Evolutionary conservation across 805 yeast genomes (phyloP), one percentile per base, ranked within the genome.

Genomic region (Nakazawaea populi): DNA sequence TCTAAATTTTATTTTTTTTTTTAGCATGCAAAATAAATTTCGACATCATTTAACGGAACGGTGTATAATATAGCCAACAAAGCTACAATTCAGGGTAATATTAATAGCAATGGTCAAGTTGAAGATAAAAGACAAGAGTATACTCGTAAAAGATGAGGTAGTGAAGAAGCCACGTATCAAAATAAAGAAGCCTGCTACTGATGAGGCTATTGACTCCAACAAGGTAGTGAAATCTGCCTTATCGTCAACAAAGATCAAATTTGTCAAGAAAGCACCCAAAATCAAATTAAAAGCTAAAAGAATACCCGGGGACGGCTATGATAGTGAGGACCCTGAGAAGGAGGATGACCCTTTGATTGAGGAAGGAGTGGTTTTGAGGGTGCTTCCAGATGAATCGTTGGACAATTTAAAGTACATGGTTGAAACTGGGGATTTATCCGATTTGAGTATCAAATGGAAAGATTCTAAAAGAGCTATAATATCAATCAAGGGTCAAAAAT

Each of bases 331-430:
- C 18, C 96, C 97, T 0, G 98, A 92, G 57, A 72, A 89, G 29
- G 99, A 94, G 63, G 97, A 90, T 54, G 97, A 94, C 61, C 98
- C 99, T 1, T 69, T 89, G 54, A 72, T 89, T 7, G 98, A 94
- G 61, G 96, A 89, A 56, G 96, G 94, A 0, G 74, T 94, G 1
- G 74, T 90, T 1, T 65, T 94, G 42, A 74, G 99, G 49, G 82
- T 92, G 69, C 56, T 83, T n/a, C 70, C 73, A 1, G 75, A 84
- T 53, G 73, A 77, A 8, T 85, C 85, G 51, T 67, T 88, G 37
- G 96, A 88, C 51, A 80, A 79, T 54, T 79, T 92, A 8, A 81
- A 85, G 51, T 79, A 81, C 49, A 89, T 94, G 18, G 85, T 85
- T 9, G 96, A 87, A 48, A 65, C 67, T 44, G 89, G 91, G 5